phyloP scores from a whole-genome alignment of 1,139 yeast species.

The Zygoascus meyerae region DNA sequence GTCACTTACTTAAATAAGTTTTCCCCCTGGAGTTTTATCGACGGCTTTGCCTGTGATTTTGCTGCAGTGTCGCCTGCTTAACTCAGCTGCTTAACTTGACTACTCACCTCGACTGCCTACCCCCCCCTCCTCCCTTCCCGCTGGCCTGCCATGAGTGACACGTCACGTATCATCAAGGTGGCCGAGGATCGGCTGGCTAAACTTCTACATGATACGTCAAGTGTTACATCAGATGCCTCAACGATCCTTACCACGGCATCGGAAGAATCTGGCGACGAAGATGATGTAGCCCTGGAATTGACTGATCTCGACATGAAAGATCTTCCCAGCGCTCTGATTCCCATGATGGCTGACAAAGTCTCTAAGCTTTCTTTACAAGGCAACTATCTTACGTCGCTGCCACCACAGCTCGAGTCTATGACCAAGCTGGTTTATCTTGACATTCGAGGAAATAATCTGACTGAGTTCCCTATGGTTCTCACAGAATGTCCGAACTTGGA shows the following conservation, averaged over 20 bases:
- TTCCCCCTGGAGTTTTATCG: no score
- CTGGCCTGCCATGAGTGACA: conserved; percentile 8
- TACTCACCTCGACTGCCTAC: not conserved
- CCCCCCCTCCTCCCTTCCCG: conserved; percentile 1
- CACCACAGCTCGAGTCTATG: conserved; percentile 44
- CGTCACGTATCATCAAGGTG: conserved; percentile 4
- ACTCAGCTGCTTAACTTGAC: not conserved
- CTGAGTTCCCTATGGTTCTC: conserved; percentile 47
- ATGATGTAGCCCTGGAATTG: conserved; percentile 26
- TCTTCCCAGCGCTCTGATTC: conserved; percentile 38
- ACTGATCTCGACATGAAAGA: conserved; percentile 34
- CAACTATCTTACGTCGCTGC: conserved; percentile 46
- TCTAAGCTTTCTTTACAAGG: conserved; percentile 51
- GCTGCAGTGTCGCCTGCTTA: no score
- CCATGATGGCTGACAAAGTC: conserved; percentile 38
- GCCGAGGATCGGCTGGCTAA: conserved; percentile 9
- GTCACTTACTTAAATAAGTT: no score
- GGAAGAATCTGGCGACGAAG: conserved; percentile 16
- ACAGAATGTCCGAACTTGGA: conserved; percentile 45
- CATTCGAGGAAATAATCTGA: conserved; percentile 54
- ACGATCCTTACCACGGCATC: conserved; percentile 3
- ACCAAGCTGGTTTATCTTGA: conserved; percentile 55
- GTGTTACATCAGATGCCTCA: not conserved
- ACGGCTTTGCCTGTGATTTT: no score
- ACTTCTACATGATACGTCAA: conserved; percentile 1